A percentile compares a stretch with the other conserved stretches of the same genome.
phyloP scores from a whole-genome alignment of 345 rosid genomes.

The Mallotus nudiflorus region DNA sequence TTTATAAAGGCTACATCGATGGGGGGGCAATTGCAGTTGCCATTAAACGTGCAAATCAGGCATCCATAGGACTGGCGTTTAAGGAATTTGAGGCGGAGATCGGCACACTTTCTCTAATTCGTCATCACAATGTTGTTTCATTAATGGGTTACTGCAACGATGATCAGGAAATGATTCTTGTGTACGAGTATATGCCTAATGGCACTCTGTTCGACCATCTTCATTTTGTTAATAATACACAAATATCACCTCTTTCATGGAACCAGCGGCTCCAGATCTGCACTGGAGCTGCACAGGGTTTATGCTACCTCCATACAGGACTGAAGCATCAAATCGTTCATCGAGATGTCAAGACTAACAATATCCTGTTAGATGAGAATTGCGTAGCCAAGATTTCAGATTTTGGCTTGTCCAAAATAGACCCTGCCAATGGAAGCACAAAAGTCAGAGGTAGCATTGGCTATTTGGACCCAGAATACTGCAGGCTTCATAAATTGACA shows the following conservation, averaged over 20 bases:
- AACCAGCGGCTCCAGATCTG: constrained; percentile 16
- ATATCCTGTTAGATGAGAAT: constrained; percentile 16
- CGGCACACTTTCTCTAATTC: constrained; percentile 5
- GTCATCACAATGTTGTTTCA: constrained; percentile 17
- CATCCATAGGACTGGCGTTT: not conserved
- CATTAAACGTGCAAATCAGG: constrained; percentile 7
- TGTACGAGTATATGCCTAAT: constrained; percentile 14
- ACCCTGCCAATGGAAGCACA: not conserved
- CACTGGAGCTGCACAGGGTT: constrained; percentile 15
- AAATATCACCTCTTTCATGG: constrained; percentile 15
- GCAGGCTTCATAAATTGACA: not conserved
- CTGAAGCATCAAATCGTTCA: constrained; percentile 10
- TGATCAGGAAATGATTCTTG: constrained; percentile 16
- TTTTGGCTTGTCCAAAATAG: constrained; percentile 19
- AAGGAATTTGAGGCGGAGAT: constrained; percentile 15
- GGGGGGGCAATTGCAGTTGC: not conserved
- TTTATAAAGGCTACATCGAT: constrained; percentile 14
- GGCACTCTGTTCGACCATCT: constrained; percentile 18
- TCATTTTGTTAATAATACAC: not conserved
- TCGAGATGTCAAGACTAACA: constrained; percentile 22
- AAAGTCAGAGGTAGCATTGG: constrained; percentile 15
- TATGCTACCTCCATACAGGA: constrained; percentile 23
- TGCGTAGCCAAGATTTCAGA: constrained; percentile 23
- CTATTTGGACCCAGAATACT: constrained; percentile 22
- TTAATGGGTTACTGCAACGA: constrained; percentile 16